Evolutionary conservation across 2,329 filamentous ascomycete species (phyloP), one percentile per base, ranked within the genome.

Genomic region (Botryotinia calthae): DNA sequence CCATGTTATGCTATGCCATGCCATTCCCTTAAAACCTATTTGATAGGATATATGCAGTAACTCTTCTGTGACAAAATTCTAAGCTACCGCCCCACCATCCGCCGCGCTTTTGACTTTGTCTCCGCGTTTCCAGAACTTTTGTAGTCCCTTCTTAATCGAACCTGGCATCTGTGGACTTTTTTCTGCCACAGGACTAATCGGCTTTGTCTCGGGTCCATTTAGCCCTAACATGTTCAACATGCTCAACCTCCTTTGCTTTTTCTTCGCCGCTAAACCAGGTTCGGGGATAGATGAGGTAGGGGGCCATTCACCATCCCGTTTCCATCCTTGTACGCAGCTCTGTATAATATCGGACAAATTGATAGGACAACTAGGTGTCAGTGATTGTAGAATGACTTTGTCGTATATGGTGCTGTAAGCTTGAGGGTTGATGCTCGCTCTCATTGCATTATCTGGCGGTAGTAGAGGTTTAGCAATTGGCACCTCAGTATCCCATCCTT

Each of bases 271-370:
- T 5, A 58, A 28, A 28, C 40, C 48, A 34, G 74, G 72, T 28
- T 87, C 84, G 63, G 85, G 77, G 64, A 86, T 79, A 28, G 84
- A 83, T 0, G 86, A 81, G 76, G 88, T 89, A 1, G 93, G 93
- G 7, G 95, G 95, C 95, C 95, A 98, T 82, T 97, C 93, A 25
- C 94, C 95, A 78, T 96, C 93, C 58, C 93, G 87, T 82, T 97
- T 97, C 95, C 95, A 98, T 61, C 95, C 95, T 42, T 91, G 87
- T 0, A 98, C 94, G 76, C 95, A 92, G 20, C 93, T 89, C 16
- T 89, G 87, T 34, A 93, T 89, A 84, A 98, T 90, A 78, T 97
- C 93, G 44, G 87, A 84, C 0, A 98, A 87, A 78, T 97, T 98
- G 79, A 98, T 92, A 5, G 95, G 95, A 25, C 97, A 93, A 1